Evolutionary conservation across 495 filamentous ascomycete genomes (phyloP).

Genomic region (Penicillium desertorum): DNA sequence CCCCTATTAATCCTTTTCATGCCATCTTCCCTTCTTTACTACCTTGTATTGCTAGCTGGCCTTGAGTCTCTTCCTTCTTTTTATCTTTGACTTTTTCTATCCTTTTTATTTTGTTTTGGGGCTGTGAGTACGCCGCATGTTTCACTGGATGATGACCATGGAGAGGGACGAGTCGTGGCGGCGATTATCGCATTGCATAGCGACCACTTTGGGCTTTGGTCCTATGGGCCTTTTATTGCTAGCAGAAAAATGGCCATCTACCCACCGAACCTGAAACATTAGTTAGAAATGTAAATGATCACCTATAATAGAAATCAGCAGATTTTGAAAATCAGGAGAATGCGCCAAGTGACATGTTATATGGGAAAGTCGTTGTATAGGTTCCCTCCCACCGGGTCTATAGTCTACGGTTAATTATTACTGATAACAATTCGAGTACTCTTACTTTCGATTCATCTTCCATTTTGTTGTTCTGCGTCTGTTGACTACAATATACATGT

Average conservation of each 20-base stretch:
- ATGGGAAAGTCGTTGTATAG: too few species aligned
- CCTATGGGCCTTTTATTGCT: constrained; percentile 17
- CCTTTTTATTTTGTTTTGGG: constrained; percentile 11
- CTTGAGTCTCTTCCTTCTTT: constrained; percentile 37
- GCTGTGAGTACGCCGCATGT: constrained; percentile 12
- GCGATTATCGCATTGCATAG: not conserved
- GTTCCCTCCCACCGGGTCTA: too few species aligned
- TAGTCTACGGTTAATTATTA: too few species aligned
- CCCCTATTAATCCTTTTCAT: constrained; percentile 36
- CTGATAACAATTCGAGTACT: too few species aligned
- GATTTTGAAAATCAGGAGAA: not conserved
- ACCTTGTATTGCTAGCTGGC: constrained; percentile 49
- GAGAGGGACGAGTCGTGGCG: constrained; percentile 7
- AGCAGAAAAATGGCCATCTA: not conserved
- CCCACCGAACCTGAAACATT: not conserved
- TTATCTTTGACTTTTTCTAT: constrained; percentile 22
- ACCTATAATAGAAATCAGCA: not conserved
- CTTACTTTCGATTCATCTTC: too few species aligned
- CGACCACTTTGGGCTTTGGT: not conserved
- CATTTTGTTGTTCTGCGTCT: too few species aligned
- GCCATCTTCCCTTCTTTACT: constrained; percentile 32
- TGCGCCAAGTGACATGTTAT: not conserved
- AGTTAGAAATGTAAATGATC: constrained; percentile 1
- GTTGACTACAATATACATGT: not conserved
- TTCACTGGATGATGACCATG: constrained; percentile 11